Conservation (phyloP, 441 rosid genomes). For the Bocquillonia castaneifolia region DNA sequence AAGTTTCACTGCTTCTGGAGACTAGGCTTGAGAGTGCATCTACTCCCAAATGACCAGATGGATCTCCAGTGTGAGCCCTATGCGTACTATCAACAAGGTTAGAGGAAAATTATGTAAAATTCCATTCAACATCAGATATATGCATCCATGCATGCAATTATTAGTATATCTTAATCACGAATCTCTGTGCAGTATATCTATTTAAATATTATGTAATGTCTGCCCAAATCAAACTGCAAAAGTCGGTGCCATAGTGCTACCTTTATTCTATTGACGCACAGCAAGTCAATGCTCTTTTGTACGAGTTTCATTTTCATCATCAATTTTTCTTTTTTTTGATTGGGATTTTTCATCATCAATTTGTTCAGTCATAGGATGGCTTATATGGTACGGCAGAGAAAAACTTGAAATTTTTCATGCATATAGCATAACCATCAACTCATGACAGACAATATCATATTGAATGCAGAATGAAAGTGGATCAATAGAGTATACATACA, state of each 20-base stretch:
- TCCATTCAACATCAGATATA: slow-evolving; percentile 16
- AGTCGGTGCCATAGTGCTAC: neutral
- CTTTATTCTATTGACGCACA: neutral
- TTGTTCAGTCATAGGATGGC: neutral
- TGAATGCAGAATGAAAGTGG: neutral
- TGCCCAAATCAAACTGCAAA: neutral
- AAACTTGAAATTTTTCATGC: neutral
- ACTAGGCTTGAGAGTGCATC: slow-evolving; percentile 39
- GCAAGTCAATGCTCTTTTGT: neutral
- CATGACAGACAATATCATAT: neutral
- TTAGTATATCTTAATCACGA: neutral
- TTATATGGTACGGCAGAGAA: neutral
- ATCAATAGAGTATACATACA: neutral
- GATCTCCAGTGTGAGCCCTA: slow-evolving; percentile 34
- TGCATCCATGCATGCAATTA: neutral
- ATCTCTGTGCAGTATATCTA: neutral
- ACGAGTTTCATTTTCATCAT: neutral
- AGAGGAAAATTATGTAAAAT: slow-evolving; percentile 27
- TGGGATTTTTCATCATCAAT: slow-evolving; percentile 4
- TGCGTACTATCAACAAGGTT: slow-evolving; percentile 17
- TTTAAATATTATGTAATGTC: neutral
- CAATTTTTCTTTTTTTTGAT: neutral
- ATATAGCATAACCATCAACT: neutral
- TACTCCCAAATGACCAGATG: slow-evolving; percentile 41
- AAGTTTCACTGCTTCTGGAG: slow-evolving; percentile 46